A percentile compares a stretch with the other conserved stretches of the same genome.
Conservation (phyloP, 2,329 filamentous ascomycete genomes). For the Aspergillus carbonarius region DNA sequence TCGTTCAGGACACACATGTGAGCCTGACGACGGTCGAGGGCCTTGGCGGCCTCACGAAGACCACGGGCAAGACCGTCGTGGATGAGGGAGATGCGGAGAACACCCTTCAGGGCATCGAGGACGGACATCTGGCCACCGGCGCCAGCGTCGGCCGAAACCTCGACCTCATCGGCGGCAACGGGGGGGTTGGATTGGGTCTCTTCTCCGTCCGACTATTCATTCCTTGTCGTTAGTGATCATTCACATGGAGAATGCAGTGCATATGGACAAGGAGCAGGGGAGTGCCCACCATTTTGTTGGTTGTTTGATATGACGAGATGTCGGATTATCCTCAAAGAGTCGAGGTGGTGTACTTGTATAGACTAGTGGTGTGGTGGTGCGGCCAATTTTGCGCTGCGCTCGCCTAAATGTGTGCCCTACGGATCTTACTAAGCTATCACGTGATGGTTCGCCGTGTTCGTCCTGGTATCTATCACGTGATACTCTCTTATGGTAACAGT, state of each 20-base stretch:
- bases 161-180: conserved; percentile 78
- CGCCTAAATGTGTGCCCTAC: conserved; percentile 32
- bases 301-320: conserved; percentile 34
- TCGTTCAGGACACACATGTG: conserved; percentile 99
- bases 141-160: conserved; percentile 87
- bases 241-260: neutral
- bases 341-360: conserved; percentile 25
- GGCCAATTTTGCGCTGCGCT: conserved; percentile 26
- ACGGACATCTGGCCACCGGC: conserved; percentile 78
- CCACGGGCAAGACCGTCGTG: conserved; percentile 98
- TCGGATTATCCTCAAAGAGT: conserved; percentile 58
- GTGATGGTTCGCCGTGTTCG: neutral
- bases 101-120: conserved; percentile 97
- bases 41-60: conserved; percentile 97
- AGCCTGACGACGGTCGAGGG: conserved; percentile 95
- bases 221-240: conserved; percentile 19
- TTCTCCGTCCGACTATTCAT: conserved; percentile 96
- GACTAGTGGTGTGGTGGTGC: conserved; percentile 24
- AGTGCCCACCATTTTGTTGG: conserved; percentile 48
- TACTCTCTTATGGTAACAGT: neutral
- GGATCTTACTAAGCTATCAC: conserved; percentile 13
- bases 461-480: neutral
- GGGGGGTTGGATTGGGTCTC: conserved; percentile 76
- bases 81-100: conserved; percentile 97
- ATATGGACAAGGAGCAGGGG: neutral